Evolutionary conservation across 805 yeast species (phyloP), one percentile per base, ranked within the genome.

Genomic region (Wickerhamiella australiensis): DNA sequence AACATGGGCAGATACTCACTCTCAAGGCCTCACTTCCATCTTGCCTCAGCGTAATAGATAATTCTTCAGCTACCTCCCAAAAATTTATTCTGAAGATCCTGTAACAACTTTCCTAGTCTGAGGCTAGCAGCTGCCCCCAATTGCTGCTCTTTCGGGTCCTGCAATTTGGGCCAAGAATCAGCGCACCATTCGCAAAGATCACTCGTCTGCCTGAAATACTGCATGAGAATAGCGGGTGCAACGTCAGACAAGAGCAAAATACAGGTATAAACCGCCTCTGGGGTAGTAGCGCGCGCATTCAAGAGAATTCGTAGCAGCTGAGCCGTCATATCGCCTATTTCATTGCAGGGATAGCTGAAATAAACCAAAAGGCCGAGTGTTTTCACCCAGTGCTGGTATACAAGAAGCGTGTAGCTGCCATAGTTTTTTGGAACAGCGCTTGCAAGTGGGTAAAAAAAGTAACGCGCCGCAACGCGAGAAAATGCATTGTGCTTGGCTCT

Each of bases 311-410:
- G 56, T 42, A 80, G 53, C 49, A 72, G 62, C 53, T 81, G 87
- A 2, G 64, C 59, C 1, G 75, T 67, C 85, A 83, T 80, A 33
- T 76, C 83, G 1, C 65, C 60, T 21, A 78, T 58, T 41, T 75
- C 73, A 1, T 65, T 54, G 0, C 77, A 65, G 0, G 85, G 86
- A 52, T 76, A 73, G 0, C 82, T 77, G 46, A 78, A 66, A 48
- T 76, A 77, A 18, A 80, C 60, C 2, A 82, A 56, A n/a, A 82
- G 57, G 0, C 77, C 70, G 49, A 82, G 58, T 0, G 85, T 78
- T 49, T 75, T 72, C 42, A 82, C 56, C 60, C 71, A 81, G 59
- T 82, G 88, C 0, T 77, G 70, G 31, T 69, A 67, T 18, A 82
- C 62, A 1, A 80, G 56, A 1, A 54, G 48, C 13, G 59, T 54